Base-by-base conservation (phyloP, 257 asterid species). In the Fraxinus cuspidata region DNA sequence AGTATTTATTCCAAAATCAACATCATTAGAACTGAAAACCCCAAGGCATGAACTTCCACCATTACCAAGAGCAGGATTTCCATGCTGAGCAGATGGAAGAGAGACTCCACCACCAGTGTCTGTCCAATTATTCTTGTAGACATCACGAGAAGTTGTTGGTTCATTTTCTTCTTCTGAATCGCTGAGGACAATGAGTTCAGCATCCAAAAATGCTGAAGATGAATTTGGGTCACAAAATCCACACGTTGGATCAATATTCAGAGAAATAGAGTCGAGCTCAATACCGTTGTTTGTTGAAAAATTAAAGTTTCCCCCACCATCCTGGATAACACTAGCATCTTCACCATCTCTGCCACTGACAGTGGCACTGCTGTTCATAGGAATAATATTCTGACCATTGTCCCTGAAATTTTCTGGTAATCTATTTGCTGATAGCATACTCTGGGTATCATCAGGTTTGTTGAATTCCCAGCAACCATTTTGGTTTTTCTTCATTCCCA, bases 351-450 rank as follows among this genome's bases (percentile, higher is more conserved):
- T 89, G 78, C 94, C 97, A 87, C 97, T 93, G 67, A 87, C 92
- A 18, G 95, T 88, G 82, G 97, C 96, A 86, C 94, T 89, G 79
- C 97, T 90, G 88, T 96, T 89, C 97, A 87, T 93, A 64, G 91
- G 96, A 81, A 90, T 92, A 80, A 84, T 67, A 80, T 81, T 79
- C 80, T 77, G 88, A 67, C 73, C 60, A 38, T 35, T 83, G 72
- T 74, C 85, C 42, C 81, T 84, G 56, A 90, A 82, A 71, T 80
- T 80, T 29, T 83, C 91, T 69, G 83, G 80, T 21, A 80, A 77
- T 85, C 81, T 79, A 85, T 86, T 76, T 68, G 86, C 86, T 31
- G 92, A 80, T 34, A 87, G 84, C 74, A 77, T 85, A 18, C 90
- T 87, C 66, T 74, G 87, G 80, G 78, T 66, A 77, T 85, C 91